Evolutionary conservation across 768 basidiomycete genomes (phyloP), one percentile per base, ranked within the genome.

Genomic region (Boletus rubropictus): DNA sequence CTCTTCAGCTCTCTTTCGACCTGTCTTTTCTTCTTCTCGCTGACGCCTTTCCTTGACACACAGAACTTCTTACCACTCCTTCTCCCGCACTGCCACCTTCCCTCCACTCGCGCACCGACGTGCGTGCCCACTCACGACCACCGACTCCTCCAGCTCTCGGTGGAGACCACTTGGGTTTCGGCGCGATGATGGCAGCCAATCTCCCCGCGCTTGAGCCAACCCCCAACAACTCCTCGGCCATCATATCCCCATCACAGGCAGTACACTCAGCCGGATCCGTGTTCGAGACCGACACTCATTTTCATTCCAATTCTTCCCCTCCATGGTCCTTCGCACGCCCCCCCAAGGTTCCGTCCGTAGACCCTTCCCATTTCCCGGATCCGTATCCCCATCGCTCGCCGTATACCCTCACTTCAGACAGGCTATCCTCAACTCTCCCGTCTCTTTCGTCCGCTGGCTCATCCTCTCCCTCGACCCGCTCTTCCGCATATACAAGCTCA

Each of bases 401-500:
- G 6, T 79, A 73, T 42, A 68, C 67, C 55, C 70, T 58, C 39
- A 55, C 54, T 20, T 66, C 66, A 17, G 64, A 65, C 39, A 56
- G 66, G 45, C 25, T 52, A n/a, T 68, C 69, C 8, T 69, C 69
- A 1, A 50, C 70, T 5, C 68, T 75, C 10, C 83, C 82, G 4
- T 72, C 81, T 14, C 79, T 86, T 44, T 87, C 85, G 3, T 84
- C 84, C 4, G 77, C 78, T 34, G 79, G 79, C 37, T 85, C 89
- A 0, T 83, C 84, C 21, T 80, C 82, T 27, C 73, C 76, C 2
- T 87, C 86, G 5, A 79, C 84, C 7, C 77, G 86, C 41, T 88
- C 87, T 7, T 86, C 85, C 4, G 85, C 86, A 5, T 88, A 88
- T 60, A 84, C 85, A 20, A 83, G 76, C 65, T 79, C 80, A 17